phyloP scores from a whole-genome alignment of 306 rosid genomes.

The Malus sylvestris region DNA sequence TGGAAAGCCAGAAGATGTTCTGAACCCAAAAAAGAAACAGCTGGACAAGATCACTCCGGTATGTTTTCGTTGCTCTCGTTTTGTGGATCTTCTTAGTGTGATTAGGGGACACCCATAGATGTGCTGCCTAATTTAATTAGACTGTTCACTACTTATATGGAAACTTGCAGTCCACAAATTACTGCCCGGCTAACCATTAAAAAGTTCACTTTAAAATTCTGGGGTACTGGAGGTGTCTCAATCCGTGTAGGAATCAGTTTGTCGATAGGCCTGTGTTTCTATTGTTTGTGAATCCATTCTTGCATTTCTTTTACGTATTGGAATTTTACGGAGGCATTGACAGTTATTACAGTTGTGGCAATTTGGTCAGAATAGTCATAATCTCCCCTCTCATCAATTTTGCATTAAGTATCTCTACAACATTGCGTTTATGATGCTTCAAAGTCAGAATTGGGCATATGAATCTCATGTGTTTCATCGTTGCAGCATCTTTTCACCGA shows the following conservation, averaged over 20 bases:
- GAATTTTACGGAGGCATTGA: not conserved
- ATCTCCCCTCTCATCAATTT: not conserved
- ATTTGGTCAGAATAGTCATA: not conserved
- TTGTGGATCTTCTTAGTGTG: not conserved
- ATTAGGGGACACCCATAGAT: not conserved
- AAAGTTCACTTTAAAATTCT: not conserved
- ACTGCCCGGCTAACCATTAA: not conserved
- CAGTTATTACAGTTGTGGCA: not conserved
- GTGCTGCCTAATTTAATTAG: not conserved
- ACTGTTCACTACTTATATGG: not conserved
- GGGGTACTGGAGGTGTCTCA: not conserved
- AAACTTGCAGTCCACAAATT: not conserved
- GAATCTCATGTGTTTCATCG: slow-evolving; percentile 17
- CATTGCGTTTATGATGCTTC: not conserved
- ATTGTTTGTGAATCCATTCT: not conserved
- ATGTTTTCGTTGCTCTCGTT: slow-evolving; percentile 4
- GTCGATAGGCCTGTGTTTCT: not conserved
- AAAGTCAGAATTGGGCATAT: slow-evolving; percentile 8
- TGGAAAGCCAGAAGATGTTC: slow-evolving; percentile 96
- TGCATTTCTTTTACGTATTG: not conserved
- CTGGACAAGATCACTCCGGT: slow-evolving; percentile 93
- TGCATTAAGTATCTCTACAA: not conserved
- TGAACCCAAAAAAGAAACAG: slow-evolving; percentile 97
- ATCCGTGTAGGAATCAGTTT: not conserved
- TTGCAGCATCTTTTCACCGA: slow-evolving; percentile 91